Conservation (phyloP, 176 grass and related monocot genomes). For the Poa annua region DNA sequence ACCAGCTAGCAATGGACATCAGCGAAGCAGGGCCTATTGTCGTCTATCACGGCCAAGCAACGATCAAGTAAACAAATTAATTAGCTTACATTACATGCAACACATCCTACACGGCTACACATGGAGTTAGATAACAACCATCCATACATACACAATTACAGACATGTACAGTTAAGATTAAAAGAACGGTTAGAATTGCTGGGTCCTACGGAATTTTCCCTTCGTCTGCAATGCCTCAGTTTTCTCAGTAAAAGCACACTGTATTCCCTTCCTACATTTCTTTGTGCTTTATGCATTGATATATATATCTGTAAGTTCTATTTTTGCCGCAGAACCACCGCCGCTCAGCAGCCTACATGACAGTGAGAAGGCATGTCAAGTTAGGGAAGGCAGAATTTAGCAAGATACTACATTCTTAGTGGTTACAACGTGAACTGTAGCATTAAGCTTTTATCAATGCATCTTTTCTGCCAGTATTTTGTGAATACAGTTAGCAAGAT, state of each 20-base stretch:
- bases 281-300: not conserved
- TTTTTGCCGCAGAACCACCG: constrained; percentile 11
- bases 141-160: not conserved
- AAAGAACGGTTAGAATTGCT: not conserved
- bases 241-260: constrained; percentile 33
- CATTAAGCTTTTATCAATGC: too few relatives aligned
- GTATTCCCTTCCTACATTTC: not conserved
- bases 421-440: too few relatives aligned
- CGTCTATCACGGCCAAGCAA: not conserved
- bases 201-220: constrained; percentile 1
- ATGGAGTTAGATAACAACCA: constrained; percentile 29
- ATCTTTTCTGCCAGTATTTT: too few relatives aligned
- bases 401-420: not conserved
- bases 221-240: not conserved
- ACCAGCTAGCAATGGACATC: too few relatives aligned
- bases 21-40: too few relatives aligned
- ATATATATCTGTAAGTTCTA: not conserved
- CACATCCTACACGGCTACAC: constrained; percentile 6
- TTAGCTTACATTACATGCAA: constrained; percentile 15
- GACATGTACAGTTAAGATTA: constrained; percentile 20
- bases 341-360: constrained; percentile 13
- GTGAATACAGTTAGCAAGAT: too few relatives aligned
- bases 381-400: not conserved
- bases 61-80: not conserved
- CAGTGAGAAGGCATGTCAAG: not conserved